Base-by-base conservation (phyloP, 164 flowering plant genomes). In the Liquidambar formosana region DNA sequence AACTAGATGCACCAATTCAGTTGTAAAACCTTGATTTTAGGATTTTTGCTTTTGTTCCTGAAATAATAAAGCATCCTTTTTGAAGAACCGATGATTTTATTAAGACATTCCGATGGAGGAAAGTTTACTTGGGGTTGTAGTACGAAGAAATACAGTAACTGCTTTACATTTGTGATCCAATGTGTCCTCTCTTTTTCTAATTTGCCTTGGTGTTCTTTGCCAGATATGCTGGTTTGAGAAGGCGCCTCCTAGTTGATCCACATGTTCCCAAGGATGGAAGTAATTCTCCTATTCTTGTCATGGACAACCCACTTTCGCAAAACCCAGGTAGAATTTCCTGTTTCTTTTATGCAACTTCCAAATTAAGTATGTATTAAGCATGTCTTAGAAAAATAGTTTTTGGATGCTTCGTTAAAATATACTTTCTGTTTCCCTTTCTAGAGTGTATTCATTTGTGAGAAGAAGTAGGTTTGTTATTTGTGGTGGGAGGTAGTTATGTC, bases 231-330 rank as follows among this genome's bases (percentile, higher is more conserved):
- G 62, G 80, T 58, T 73, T 95, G 77, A 81, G 97, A 83, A 91
- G 91, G 76, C 84, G 85, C 52, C 87, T 92, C 71, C 79, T 95
- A 10, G 78, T 89, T 59, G 96, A 91, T 80, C 94, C 95, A 9
- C 89, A 85, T 67, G 15, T 85, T 46, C 77, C 75, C 15, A 91
- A 92, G 71, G 90, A 84, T 67, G 92, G 81, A 67, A 81, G 74
- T 79, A 84, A 33, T 71, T 84, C 88, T 59, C 88, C 89, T 18
- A 78, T 87, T 79, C 84, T 75, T 65, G 86, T 75, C 53, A 80
- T 95, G 65, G 99, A 95, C 75, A 88, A 95, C 75, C 97, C 99
- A n/a, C 77, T 95, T 16, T 95, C 99, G 18, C 97, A 89, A 74
- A 86, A 87, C 70, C 99, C 99, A 70, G 97, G 99, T 94, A 67